Conservation (phyloP, 441 rosid species). For the Corymbia calophylla region DNA sequence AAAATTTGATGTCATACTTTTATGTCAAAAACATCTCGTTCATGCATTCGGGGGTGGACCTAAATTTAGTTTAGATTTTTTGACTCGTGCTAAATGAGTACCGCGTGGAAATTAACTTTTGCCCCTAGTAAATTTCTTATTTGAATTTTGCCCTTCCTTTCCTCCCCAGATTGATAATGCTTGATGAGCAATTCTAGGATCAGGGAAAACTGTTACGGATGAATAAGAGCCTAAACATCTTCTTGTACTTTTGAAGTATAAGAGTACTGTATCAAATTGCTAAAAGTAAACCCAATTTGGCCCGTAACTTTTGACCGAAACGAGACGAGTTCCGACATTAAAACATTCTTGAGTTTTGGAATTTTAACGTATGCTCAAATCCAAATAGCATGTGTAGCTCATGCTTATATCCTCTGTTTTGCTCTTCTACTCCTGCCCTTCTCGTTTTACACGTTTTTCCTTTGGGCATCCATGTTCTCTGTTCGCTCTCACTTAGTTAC, state of each 20-base stretch:
- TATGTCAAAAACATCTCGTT: not conserved
- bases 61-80: not conserved
- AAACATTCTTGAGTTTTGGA: not conserved
- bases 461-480: not conserved
- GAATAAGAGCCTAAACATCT: not conserved
- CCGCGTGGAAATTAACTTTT: not conserved
- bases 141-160: not conserved
- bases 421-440: not conserved
- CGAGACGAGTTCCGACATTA: not conserved
- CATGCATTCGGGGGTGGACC: not conserved
- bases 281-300: not conserved
- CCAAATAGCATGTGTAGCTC: not conserved
- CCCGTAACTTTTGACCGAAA: not conserved
- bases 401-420: not conserved
- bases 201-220: not conserved
- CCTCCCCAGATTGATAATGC: not conserved
- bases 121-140: not conserved
- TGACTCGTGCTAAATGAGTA: not conserved
- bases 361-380: not conserved
- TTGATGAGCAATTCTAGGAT: not conserved
- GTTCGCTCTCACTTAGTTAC: not conserved
- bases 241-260: accelerated
- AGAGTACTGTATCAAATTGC: not conserved
- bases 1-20: not conserved
- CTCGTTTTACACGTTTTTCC: not conserved